Evolutionary conservation across 192 early-diverging fungal genomes (phyloP).

Genomic region (Backusella westeae): DNA sequence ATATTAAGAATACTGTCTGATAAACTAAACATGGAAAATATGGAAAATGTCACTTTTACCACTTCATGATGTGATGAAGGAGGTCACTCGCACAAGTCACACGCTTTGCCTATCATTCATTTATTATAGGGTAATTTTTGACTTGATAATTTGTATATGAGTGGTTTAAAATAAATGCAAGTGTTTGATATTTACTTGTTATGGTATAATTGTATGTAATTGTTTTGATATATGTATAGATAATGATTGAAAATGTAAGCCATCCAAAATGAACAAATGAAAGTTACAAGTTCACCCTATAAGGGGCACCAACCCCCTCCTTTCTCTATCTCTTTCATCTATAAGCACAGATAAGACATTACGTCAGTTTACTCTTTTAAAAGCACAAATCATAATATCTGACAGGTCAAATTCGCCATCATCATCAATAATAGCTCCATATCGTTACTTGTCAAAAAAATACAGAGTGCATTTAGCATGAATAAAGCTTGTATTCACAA

Average conservation of each 20-base stretch:
- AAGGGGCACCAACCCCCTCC: no score
- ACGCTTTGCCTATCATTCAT: neutral
- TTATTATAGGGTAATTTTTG: neutral
- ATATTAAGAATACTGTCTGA: neutral
- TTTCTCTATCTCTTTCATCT: neutral
- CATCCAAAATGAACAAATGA: no score
- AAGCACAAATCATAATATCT: no score
- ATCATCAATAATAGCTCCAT: neutral
- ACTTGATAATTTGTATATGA: neutral
- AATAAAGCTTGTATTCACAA: neutral
- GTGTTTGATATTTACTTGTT: no score
- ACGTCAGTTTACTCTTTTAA: neutral
- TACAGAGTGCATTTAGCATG: neutral
- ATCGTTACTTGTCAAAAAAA: neutral
- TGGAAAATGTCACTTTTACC: neutral
- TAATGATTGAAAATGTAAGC: no score
- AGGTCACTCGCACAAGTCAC: constrained; percentile 3
- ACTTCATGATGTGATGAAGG: neutral
- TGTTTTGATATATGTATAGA: no score
- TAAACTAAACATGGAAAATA: neutral
- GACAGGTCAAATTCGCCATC: no score
- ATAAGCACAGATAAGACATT: neutral
- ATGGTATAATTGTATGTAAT: no score
- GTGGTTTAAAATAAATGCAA: neutral
- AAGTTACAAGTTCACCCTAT: no score